These are phyloP conservation scores for Aspergillus carlsbadensis DNA, from an alignment of 495 filamentous ascomycete species.

Conservation along the genomic window DNA sequence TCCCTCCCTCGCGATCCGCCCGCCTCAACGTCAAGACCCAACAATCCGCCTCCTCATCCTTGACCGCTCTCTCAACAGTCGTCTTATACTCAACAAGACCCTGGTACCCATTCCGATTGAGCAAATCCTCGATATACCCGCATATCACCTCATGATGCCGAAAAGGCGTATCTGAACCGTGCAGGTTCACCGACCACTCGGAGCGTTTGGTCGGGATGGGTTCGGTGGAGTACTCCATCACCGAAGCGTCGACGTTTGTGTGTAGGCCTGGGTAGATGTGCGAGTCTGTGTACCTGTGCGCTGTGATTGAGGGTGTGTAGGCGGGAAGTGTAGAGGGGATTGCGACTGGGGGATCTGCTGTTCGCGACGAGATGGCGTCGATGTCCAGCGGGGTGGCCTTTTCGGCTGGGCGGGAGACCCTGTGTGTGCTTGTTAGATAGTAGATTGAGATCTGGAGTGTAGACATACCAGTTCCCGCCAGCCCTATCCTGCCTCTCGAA, in stretches of 20 bases:
- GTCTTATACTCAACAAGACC: slow-evolving; percentile 41
- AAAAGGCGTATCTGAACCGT: slow-evolving; percentile 39
- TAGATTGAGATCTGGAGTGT: too few relatives aligned
- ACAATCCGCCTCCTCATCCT: slow-evolving; percentile 25
- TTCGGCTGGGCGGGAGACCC: slow-evolving; percentile 43
- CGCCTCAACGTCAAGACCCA: slow-evolving; percentile 40
- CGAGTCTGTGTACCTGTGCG: slow-evolving; percentile 50
- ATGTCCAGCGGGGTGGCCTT: slow-evolving; percentile 36
- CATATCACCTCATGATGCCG: slow-evolving; percentile 38
- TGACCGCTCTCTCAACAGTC: slow-evolving; percentile 40
- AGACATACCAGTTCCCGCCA: slow-evolving; percentile 60
- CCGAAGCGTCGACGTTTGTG: slow-evolving; percentile 39
- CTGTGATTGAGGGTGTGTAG: slow-evolving; percentile 36
- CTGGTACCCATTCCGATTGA: slow-evolving; percentile 34
- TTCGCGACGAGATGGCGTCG: slow-evolving; percentile 40
- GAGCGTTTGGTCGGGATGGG: slow-evolving; percentile 34
- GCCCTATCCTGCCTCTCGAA: slow-evolving; percentile 58
- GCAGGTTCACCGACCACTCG: slow-evolving; percentile 33
- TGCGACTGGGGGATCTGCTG: slow-evolving; percentile 46
- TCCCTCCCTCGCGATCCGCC: slow-evolving; percentile 19
- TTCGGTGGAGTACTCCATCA: slow-evolving; percentile 43
- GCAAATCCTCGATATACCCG: slow-evolving; percentile 39
- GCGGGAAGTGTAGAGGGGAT: slow-evolving; percentile 48
- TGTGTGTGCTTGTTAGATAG: slow-evolving; percentile 1
- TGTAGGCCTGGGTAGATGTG: slow-evolving; percentile 39